A percentile compares a stretch with the other conserved stretches of the same genome.
These are phyloP conservation scores for Vitis amurensis DNA, from an alignment of 164 flowering plant genomes.

Conservation along the genomic window DNA sequence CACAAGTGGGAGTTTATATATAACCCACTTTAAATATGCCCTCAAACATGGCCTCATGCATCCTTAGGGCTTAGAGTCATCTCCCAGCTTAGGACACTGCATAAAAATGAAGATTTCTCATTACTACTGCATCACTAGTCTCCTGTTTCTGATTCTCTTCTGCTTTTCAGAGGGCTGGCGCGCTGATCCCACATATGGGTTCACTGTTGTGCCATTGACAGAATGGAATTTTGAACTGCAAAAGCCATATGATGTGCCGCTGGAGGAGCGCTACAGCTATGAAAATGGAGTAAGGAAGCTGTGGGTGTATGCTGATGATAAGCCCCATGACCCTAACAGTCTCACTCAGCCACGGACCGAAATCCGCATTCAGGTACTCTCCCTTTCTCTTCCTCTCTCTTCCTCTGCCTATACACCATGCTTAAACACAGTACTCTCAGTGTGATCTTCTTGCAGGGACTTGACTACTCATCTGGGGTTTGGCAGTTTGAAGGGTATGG, in stretches of 20 bases:
- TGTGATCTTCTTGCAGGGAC: not conserved
- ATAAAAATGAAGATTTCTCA: not conserved
- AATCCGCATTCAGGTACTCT: conserved; percentile 16
- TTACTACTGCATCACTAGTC: too few species aligned
- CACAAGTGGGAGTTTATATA: too few species aligned
- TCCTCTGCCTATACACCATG: not conserved
- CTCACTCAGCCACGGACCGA: conserved; percentile 29
- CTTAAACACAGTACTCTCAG: too few species aligned
- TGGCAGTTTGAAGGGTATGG: conserved; percentile 35
- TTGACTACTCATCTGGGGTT: conserved; percentile 28
- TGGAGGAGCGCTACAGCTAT: conserved; percentile 21
- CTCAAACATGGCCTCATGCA: too few species aligned
- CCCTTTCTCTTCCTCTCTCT: not conserved
- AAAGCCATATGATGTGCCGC: conserved; percentile 24
- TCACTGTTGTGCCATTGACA: conserved; percentile 17
- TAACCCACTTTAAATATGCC: too few species aligned
- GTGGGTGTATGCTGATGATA: conserved; percentile 29
- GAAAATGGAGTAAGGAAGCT: conserved; percentile 15
- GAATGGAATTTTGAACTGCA: conserved; percentile 16
- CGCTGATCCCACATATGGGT: conserved; percentile 30
- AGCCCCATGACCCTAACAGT: conserved; percentile 24
- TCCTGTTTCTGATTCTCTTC: not conserved
- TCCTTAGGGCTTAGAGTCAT: too few species aligned
- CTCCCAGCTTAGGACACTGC: too few species aligned
- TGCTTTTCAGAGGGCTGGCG: too few species aligned